Conservation (phyloP, 192 early-diverging fungal genomes). For the Entomortierella beljakovae region DNA sequence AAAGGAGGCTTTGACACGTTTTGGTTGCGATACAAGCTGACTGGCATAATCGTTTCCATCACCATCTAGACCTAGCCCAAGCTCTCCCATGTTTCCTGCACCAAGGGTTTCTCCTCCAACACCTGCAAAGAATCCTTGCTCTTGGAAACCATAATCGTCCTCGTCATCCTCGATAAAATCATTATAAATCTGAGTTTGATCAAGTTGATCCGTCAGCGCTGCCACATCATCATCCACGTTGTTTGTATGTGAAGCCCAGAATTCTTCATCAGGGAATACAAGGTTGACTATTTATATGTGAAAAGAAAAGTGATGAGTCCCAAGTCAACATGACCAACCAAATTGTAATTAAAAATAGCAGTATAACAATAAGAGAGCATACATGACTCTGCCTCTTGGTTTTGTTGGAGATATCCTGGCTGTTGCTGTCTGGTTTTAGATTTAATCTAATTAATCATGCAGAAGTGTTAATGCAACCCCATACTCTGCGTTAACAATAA, state of each 20-base stretch:
- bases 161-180: slow-evolving; percentile 50
- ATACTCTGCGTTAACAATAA: neutral
- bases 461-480: neutral
- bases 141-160: slow-evolving; percentile 48
- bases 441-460: slow-evolving; percentile 33
- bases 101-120: slow-evolving; percentile 46
- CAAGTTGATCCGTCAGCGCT: slow-evolving; percentile 37
- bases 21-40: slow-evolving; percentile 66
- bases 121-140: slow-evolving; percentile 43
- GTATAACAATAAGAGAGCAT: neutral
- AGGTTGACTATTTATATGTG: slow-evolving; percentile 7
- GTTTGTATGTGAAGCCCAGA: slow-evolving; percentile 57
- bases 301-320: neutral
- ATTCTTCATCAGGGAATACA: slow-evolving; percentile 52
- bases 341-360: neutral
- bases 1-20: slow-evolving; percentile 73
- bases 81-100: slow-evolving; percentile 14
- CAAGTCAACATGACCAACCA: neutral
- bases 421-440: slow-evolving; percentile 33
- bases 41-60: slow-evolving; percentile 61
- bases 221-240: slow-evolving; percentile 41
- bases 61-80: slow-evolving; percentile 24
- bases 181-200: slow-evolving; percentile 56
- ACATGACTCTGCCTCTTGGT: slow-evolving; percentile 25
- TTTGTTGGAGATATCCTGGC: slow-evolving; percentile 16